Percentiles rank a stretch among this genome's conserved stretches.
These are phyloP conservation scores for Pestalotiopsis sp. DNA, from an alignment of 2,329 filamentous ascomycete genomes.

Conservation along the genomic window DNA sequence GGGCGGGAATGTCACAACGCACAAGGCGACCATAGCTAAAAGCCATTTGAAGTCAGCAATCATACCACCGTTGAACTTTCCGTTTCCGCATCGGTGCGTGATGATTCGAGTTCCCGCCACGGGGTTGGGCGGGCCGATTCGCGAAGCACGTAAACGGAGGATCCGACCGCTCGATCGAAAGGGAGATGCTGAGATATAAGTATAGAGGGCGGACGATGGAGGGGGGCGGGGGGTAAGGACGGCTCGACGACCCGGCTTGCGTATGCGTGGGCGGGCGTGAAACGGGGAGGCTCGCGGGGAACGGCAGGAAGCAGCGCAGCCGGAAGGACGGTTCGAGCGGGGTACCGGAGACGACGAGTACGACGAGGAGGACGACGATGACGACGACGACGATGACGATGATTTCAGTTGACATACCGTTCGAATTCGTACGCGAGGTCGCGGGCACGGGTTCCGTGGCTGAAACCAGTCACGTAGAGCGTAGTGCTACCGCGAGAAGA, in stretches of 20 bases:
- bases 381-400: slow-evolving; percentile 36
- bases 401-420: slow-evolving; percentile 81
- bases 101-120: slow-evolving; percentile 33
- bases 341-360: slow-evolving; percentile 40
- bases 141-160: slow-evolving; percentile 31
- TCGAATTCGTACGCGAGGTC: slow-evolving; percentile 99
- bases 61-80: slow-evolving; percentile 27
- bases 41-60: slow-evolving; percentile 44
- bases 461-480: slow-evolving; percentile 98
- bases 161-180: slow-evolving; percentile 48
- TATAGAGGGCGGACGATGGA: slow-evolving; percentile 31
- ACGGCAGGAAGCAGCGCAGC: slow-evolving; percentile 40
- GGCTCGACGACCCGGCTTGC: slow-evolving; percentile 41
- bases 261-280: slow-evolving; percentile 27
- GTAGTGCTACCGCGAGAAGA: slow-evolving; percentile 96
- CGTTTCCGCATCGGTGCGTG: slow-evolving; percentile 30
- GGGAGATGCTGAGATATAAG: slow-evolving; percentile 35
- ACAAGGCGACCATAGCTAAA: slow-evolving; percentile 93
- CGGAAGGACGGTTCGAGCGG: slow-evolving; percentile 39
- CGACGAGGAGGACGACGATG: not conserved
- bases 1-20: slow-evolving; percentile 96
- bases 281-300: slow-evolving; percentile 17
- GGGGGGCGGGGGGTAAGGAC: slow-evolving; percentile 33
- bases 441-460: slow-evolving; percentile 96
- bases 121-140: slow-evolving; percentile 34